phyloP scores from a whole-genome alignment of 306 rosid genomes.

The Acacia crassicarpa region DNA sequence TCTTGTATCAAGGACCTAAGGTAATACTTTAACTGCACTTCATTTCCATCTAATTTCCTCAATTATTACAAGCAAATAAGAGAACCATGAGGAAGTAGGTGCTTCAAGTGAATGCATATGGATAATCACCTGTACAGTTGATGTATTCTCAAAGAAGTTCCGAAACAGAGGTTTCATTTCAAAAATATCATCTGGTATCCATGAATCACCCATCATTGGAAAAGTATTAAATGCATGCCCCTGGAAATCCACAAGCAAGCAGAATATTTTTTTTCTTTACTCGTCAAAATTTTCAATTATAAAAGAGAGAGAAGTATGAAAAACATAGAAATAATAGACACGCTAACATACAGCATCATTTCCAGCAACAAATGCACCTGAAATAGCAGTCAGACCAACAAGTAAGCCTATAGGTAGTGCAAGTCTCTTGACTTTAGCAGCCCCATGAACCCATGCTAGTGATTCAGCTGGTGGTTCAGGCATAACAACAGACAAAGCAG shows the following conservation, averaged over 20 bases:
- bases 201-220: conserved; percentile 80
- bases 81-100: conserved; percentile 1
- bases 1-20: no score
- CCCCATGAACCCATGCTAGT: conserved; percentile 77
- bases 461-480: conserved; percentile 82
- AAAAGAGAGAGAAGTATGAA: background rate
- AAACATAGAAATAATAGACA: background rate
- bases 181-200: conserved; percentile 63
- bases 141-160: conserved; percentile 88
- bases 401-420: conserved; percentile 60
- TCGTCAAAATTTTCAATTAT: background rate
- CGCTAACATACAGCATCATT: conserved; percentile 57
- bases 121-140: conserved; percentile 67
- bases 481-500: conserved; percentile 86
- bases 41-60: conserved; percentile 14
- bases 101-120: conserved; percentile 11
- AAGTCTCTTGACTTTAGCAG: conserved; percentile 70
- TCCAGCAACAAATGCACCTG: conserved; percentile 83
- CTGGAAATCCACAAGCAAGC: conserved; percentile 34
- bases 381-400: conserved; percentile 62
- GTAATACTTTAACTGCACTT: background rate
- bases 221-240: conserved; percentile 70
- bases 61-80: background rate
- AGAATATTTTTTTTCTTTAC: background rate
- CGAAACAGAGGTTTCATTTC: conserved; percentile 65